These are phyloP conservation scores for Cordyceps javanica DNA, from an alignment of 2,329 filamentous ascomycete species.

Conservation along the genomic window DNA sequence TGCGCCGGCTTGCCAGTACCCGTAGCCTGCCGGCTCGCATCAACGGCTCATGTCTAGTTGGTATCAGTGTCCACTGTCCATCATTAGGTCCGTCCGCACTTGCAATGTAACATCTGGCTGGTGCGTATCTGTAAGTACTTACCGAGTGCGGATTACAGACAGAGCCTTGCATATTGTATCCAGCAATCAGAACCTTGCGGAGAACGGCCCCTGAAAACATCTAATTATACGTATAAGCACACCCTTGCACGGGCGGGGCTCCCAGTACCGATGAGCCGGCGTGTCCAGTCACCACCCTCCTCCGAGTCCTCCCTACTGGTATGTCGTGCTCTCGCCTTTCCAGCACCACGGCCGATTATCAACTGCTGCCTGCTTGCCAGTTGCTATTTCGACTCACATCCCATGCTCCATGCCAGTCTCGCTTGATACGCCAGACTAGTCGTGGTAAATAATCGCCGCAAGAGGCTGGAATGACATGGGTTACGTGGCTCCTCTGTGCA, in stretches of 20 bases:
- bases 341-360: neutral
- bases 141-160: too few species aligned
- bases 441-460: neutral
- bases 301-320: too few species aligned
- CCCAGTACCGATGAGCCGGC: conserved; percentile 4
- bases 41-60: neutral
- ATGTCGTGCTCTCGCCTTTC: neutral
- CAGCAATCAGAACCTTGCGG: neutral
- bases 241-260: neutral
- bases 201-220: conserved; percentile 3
- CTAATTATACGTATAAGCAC: neutral
- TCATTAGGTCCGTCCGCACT: neutral
- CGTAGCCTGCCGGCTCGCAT: neutral
- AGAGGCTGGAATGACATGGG: neutral
- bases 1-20: too few species aligned
- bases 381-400: neutral
- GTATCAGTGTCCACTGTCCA: neutral
- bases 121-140: neutral
- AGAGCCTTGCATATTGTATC: too few species aligned
- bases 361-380: neutral
- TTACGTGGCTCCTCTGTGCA: neutral
- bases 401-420: neutral
- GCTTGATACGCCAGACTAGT: neutral
- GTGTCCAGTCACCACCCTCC: neutral
- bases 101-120: neutral